Evolutionary conservation across 176 grass and related monocot species (phyloP), one percentile per base, ranked within the genome.

Genomic region (Poa pratensis): DNA sequence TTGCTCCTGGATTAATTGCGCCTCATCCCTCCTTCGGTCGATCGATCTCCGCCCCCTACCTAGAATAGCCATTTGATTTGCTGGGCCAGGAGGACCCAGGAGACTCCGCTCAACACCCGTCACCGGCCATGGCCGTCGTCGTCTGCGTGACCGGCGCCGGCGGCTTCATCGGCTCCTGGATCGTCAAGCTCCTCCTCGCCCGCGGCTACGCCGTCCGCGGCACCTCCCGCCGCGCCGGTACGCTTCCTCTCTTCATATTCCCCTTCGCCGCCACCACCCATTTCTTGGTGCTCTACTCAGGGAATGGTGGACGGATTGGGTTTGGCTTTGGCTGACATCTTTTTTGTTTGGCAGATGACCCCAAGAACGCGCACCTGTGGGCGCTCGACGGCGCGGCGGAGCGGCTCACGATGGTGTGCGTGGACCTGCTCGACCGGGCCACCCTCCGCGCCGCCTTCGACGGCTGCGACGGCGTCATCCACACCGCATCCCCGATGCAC

Each of bases 401-500:
- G 55, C 83, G 84, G n/a, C 86, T 91, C 3, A 76, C 82, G 17
- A 86, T 94, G 83, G 52, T 89, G 71, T 72, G 39, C 52, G 92
- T 76, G 55, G 86, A 94, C 55, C 84, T 94, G 70, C 92, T 94
- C 70, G 84, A 94, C 78, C 26, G 67, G 10, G 84, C 24, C 35
- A 91, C 86, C 80, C 86, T 91, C 70, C 83, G 75, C 83, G 72
- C 89, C 28, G 89, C 92, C 4, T 86, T 94, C 80, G 19, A 30
- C 18, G 89, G 92, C 57, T 94, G 92, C 84, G 55, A 84, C 80
- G 92, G 92, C 63, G 92, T 94, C 83, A 91, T 94, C 86, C 92
- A 94, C 89, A 89, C 84, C 37, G 92, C 92, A 19, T 91, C 86
- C 12, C 92, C 89, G 40, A 83, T 94, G 76, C 87, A 90, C 70